Evolutionary conservation across 768 basidiomycete genomes (phyloP).

Genomic region (Phlegmacium glaucopus): DNA sequence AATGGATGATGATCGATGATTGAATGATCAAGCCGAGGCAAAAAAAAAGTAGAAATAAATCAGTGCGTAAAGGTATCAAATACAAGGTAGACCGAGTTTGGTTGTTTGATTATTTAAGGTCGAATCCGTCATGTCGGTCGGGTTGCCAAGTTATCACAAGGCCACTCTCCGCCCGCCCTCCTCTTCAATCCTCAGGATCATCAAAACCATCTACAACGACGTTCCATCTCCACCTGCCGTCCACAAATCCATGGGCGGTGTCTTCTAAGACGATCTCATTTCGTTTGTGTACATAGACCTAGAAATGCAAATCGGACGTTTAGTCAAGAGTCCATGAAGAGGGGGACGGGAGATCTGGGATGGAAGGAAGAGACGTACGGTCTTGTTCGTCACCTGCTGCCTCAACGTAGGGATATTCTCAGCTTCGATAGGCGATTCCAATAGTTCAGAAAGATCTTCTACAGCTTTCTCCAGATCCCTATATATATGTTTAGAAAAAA

Average conservation of each 20-base stretch:
- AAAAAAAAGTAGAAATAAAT: too few species aligned
- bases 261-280: slow-evolving; percentile 95
- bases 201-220: slow-evolving; percentile 68
- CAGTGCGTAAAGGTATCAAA: too few species aligned
- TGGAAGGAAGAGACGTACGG: slow-evolving; percentile 44
- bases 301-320: not conserved
- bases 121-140: too few species aligned
- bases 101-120: too few species aligned
- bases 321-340: not conserved
- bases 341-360: not conserved
- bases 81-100: too few species aligned
- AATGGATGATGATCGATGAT: too few species aligned
- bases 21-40: too few species aligned
- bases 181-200: slow-evolving; percentile 32
- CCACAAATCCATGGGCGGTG: slow-evolving; percentile 85
- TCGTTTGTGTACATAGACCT: slow-evolving; percentile 95
- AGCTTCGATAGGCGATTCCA: slow-evolving; percentile 89
- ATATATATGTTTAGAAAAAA: not conserved
- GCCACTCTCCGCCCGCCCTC: too few species aligned
- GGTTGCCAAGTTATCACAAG: too few species aligned
- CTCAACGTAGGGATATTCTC: slow-evolving; percentile 78
- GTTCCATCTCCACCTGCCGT: slow-evolving; percentile 87
- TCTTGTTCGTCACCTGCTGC: slow-evolving; percentile 95
- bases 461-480: slow-evolving; percentile 95
- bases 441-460: slow-evolving; percentile 88